These are phyloP conservation scores for Cyphellophora europaea DNA, from an alignment of 2,329 filamentous ascomycete genomes.

Conservation along the genomic window DNA sequence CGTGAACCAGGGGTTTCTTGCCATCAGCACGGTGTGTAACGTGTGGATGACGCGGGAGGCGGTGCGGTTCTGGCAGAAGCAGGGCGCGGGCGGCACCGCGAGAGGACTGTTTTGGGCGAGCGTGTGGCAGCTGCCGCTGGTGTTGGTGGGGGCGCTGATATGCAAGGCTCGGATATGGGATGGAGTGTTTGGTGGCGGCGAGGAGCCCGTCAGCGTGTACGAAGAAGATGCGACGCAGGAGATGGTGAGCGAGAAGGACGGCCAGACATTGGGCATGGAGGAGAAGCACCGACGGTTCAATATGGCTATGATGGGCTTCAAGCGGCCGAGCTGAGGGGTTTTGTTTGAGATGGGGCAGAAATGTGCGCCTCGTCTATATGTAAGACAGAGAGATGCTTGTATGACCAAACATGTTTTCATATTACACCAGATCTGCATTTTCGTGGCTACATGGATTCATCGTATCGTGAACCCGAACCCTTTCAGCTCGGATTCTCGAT, in stretches of 20 bases:
- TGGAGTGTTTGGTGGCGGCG: conserved; percentile 61
- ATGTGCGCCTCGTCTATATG: too few relatives aligned
- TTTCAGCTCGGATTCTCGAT: too few relatives aligned
- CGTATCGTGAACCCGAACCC: too few relatives aligned
- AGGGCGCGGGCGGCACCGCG: conserved; percentile 72
- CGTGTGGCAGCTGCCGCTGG: conserved; percentile 86
- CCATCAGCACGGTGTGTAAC: conserved; percentile 74
- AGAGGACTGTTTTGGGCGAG: conserved; percentile 91
- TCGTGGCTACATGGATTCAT: too few relatives aligned
- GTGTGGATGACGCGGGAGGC: conserved; percentile 76
- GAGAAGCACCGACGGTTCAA: background rate
- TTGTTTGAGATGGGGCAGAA: too few relatives aligned
- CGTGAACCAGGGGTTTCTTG: conserved; percentile 77
- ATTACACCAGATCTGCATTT: too few relatives aligned
- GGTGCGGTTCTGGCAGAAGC: conserved; percentile 66
- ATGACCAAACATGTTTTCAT: too few relatives aligned
- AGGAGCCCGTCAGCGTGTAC: conserved; percentile 36
- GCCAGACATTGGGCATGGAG: background rate
- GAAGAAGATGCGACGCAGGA: conserved; percentile 24
- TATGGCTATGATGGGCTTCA: background rate
- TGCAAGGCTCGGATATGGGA: conserved; percentile 93
- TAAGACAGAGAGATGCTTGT: too few relatives aligned
- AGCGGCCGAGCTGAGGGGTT: conserved; percentile 1
- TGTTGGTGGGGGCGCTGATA: conserved; percentile 80
- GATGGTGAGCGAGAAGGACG: background rate